Base-by-base conservation (phyloP, 805 yeast species). In the Candida wancherniae region DNA sequence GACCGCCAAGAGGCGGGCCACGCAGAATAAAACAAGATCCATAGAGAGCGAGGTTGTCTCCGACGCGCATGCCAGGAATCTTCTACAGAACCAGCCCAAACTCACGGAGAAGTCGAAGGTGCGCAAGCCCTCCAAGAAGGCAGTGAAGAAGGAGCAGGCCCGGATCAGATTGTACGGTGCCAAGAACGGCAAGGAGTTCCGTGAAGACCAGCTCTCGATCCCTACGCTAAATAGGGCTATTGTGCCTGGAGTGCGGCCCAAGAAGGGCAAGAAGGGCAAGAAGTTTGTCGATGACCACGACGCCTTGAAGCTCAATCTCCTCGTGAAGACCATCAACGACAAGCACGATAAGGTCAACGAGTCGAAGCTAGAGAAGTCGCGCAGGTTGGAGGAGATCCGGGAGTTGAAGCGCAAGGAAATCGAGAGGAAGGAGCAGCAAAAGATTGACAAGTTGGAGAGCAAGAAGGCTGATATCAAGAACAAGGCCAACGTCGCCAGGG, bases 201-300 rank as follows among this genome's bases (percentile, higher is more conserved):
- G 77, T 8, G 97, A 88, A 44, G 80, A 77, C 38, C 94, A 87
- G 46, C 64, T 88, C 22, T 77, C 81, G 25, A 63, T 88, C 20
- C 97, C 96, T 17, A 67, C 71, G 15, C 68, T 90, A 50, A 90
- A 90, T 56, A 80, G 74, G 43, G 85, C 96, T 3, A 71, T 88
- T 19, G 73, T 77, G 27, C 96, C 97, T 1, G 97, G 97, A 22
- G 80, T 66, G 6, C 63, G 81, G 29, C 77, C 75, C 38, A 78
- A 77, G 48, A 73, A 69, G 45, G 97, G 97, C 27, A 90, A 90
- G 61, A 88, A 88, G 54, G 92, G 92, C 22, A 84, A 84, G 62
- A 79, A 77, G 48, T 82, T 84, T 53, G 72, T 84, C 16, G 80
- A 64, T 24, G 94, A 84, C 48, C 71, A 75, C 45, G 85, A 86